A percentile compares a stretch with the other conserved stretches of the same genome.
phyloP scores from a whole-genome alignment of 2,329 filamentous ascomycete species.

The Aspergillus pseudoterreus region DNA sequence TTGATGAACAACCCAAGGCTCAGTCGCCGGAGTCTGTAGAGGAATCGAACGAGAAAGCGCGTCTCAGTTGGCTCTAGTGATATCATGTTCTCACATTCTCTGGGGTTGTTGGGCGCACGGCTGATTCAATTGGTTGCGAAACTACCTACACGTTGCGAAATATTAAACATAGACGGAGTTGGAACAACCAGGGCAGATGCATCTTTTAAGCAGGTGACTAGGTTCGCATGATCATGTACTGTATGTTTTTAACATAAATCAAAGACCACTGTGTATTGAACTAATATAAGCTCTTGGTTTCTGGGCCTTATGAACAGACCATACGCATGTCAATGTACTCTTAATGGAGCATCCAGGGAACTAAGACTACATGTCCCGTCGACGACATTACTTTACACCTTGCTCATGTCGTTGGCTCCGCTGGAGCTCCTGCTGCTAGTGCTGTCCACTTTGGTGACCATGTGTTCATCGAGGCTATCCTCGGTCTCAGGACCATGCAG shows the following conservation, averaged over 20 bases:
- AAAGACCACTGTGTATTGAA: too few species aligned
- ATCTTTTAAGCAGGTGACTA: too few species aligned
- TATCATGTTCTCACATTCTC: not conserved
- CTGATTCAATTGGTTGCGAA: too few species aligned
- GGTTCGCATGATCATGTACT: too few species aligned
- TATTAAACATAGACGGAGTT: too few species aligned
- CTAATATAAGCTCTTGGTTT: too few species aligned
- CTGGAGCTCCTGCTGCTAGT: slow-evolving; percentile 43
- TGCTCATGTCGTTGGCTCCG: slow-evolving; percentile 17
- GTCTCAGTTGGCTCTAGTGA: slow-evolving; percentile 16
- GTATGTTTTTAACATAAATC: too few species aligned
- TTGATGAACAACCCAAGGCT: slow-evolving; percentile 1
- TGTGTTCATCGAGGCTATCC: slow-evolving; percentile 17
- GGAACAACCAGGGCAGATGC: too few species aligned
- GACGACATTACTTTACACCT: not conserved
- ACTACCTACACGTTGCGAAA: too few species aligned
- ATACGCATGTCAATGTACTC: not conserved
- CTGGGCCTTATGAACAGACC: too few species aligned
- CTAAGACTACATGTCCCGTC: not conserved
- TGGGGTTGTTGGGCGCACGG: too few species aligned
- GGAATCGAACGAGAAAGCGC: slow-evolving; percentile 5
- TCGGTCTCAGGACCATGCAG: slow-evolving; percentile 65
- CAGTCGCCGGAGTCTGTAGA: not conserved
- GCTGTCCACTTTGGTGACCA: slow-evolving; percentile 30
- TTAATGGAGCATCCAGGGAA: not conserved